Percentiles rank a stretch among this genome's conserved stretches.
phyloP scores from a whole-genome alignment of 1,284 basidiomycete genomes.

The Naganishia albida region DNA sequence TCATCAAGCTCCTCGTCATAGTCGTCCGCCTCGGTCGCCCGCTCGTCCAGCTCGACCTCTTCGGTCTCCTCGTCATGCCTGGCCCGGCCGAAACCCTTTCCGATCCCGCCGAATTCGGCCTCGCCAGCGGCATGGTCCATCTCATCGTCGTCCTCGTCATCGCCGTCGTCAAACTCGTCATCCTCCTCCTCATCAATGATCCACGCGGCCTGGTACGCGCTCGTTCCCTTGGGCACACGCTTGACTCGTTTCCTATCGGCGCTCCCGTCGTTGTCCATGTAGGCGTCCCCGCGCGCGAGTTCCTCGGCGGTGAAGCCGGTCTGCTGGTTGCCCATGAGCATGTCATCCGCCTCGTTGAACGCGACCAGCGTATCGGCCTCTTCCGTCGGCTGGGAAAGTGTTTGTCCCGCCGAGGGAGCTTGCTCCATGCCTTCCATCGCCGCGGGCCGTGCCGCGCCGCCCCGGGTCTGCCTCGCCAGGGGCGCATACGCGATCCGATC shows the following conservation, averaged over 20 bases:
- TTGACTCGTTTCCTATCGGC: constrained; percentile 57
- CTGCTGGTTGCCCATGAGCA: constrained; percentile 85
- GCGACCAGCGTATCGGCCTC: constrained; percentile 85
- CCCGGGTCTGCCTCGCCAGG: constrained; percentile 44
- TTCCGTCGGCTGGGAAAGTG: constrained; percentile 58
- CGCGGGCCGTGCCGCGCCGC: not conserved
- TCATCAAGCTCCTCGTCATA: constrained; percentile 73
- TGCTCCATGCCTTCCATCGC: not conserved
- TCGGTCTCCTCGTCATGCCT: constrained; percentile 65
- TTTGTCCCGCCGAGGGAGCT: constrained; percentile 29
- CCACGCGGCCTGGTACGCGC: constrained; percentile 92
- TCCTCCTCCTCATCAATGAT: constrained; percentile 74
- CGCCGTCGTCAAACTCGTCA: constrained; percentile 57
- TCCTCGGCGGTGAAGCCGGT: constrained; percentile 99
- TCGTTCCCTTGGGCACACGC: constrained; percentile 82
- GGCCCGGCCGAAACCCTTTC: constrained; percentile 25
- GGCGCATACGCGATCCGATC: constrained; percentile 63
- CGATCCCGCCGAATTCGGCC: constrained; percentile 24
- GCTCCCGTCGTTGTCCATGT: constrained; percentile 56
- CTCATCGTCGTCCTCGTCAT: constrained; percentile 43
- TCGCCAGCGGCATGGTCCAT: constrained; percentile 45
- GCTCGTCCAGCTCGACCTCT: constrained; percentile 59
- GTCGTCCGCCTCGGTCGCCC: constrained; percentile 50
- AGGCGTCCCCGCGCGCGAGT: constrained; percentile 64
- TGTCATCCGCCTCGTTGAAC: constrained; percentile 74